A percentile compares a stretch with the other conserved stretches of the same genome.
Evolutionary conservation across 345 rosid species (phyloP).

Genomic region (Gynandropsis gynandra): DNA sequence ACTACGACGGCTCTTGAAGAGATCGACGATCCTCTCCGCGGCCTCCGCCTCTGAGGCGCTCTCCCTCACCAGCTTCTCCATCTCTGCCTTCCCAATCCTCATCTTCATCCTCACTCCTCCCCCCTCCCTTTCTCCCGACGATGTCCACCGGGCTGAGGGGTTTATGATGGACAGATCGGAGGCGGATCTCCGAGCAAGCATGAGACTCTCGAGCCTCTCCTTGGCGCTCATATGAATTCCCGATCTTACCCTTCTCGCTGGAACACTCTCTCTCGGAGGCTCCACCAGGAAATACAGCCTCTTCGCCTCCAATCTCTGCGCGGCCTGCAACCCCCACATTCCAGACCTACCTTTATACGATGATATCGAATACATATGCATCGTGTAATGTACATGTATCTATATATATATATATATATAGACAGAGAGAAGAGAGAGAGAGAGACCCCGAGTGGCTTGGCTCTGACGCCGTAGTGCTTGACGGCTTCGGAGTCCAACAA

Average conservation of each 20-base stretch:
- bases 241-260: constrained; percentile 77
- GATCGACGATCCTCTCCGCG: constrained; percentile 45
- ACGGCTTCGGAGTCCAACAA: constrained; percentile 77
- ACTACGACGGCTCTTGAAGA: constrained; percentile 3
- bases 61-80: constrained; percentile 61
- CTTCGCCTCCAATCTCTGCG: constrained; percentile 52
- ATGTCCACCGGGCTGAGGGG: constrained; percentile 13
- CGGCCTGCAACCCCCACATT: constrained; percentile 14
- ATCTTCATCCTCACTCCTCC: constrained; percentile 45
- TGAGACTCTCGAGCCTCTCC: constrained; percentile 80
- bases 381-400: no score
- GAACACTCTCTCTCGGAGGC: constrained; percentile 39
- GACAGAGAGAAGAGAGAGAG: no score
- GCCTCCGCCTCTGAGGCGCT: constrained; percentile 55
- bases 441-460: constrained; percentile 44
- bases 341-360: no score
- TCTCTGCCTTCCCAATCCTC: constrained; percentile 58
- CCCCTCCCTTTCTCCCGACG: constrained; percentile 9
- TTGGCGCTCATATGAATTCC: constrained; percentile 71
- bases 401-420: no score
- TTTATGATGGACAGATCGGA: constrained; percentile 73
- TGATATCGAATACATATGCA: no score
- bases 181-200: constrained; percentile 68
- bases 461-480: constrained; percentile 68
- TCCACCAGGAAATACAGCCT: constrained; percentile 83